Conservation (phyloP, 2,329 filamentous ascomycete genomes). For the Stromatinia cepivora region DNA sequence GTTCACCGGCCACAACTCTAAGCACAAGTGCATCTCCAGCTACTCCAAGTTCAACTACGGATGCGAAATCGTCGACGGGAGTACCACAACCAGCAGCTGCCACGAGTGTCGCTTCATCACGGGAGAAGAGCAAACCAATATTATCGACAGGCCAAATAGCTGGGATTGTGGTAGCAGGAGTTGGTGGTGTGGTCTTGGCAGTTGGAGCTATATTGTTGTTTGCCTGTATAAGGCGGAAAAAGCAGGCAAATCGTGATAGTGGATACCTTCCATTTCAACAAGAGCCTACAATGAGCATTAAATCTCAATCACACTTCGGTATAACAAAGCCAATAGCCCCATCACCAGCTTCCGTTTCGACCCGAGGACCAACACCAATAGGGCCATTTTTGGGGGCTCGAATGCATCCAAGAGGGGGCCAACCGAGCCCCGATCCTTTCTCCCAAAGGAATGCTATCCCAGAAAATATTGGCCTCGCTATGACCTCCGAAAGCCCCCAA, state of each 20-base stretch:
- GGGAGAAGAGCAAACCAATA: conserved; percentile 24
- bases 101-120: conserved; percentile 11
- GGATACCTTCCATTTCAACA: conserved; percentile 40
- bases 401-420: conserved; percentile 29
- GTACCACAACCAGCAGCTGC: conserved; percentile 26
- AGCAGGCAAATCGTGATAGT: conserved; percentile 36
- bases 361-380: conserved; percentile 33
- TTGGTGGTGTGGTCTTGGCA: conserved; percentile 51
- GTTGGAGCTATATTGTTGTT: conserved; percentile 48
- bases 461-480: conserved; percentile 39
- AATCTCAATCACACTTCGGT: conserved; percentile 26
- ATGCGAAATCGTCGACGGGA: conserved; percentile 21
- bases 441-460: conserved; percentile 37
- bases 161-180: conserved; percentile 58
- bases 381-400: conserved; percentile 28
- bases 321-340: conserved; percentile 14
- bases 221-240: conserved; percentile 41
- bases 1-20: conserved; percentile 29
- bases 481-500: conserved; percentile 29
- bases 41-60: conserved; percentile 26
- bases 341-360: conserved; percentile 19
- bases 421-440: conserved; percentile 37
- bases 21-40: conserved; percentile 20
- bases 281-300: conserved; percentile 33
- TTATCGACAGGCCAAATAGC: conserved; percentile 48